phyloP scores from a whole-genome alignment of 2,329 filamentous ascomycete genomes.

The Clarireedia paspali region DNA sequence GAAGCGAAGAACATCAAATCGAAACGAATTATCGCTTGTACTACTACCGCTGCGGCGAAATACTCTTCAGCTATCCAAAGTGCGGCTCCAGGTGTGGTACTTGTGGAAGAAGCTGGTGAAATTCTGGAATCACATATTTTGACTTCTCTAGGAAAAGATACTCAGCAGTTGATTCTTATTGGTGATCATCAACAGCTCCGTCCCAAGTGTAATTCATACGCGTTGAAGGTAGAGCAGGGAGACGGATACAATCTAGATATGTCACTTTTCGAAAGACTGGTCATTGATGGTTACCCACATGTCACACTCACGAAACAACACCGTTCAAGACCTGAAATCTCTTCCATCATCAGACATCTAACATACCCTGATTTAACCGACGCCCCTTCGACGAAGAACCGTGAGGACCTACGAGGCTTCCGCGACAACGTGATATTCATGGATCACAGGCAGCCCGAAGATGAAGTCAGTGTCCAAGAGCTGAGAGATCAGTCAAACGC shows the following conservation, averaged over 20 bases:
- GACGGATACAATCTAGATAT: conserved; percentile 59
- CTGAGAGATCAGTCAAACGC: conserved; percentile 38
- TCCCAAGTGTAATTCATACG: conserved; percentile 54
- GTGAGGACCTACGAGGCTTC: conserved; percentile 47
- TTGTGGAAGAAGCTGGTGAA: conserved; percentile 69
- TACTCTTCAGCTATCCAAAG: conserved; percentile 46
- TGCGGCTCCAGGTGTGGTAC: conserved; percentile 45
- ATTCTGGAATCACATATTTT: conserved; percentile 63
- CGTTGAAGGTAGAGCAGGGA: conserved; percentile 53
- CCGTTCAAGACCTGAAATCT: conserved; percentile 63
- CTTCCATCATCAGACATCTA: conserved; percentile 45
- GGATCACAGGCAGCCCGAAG: conserved; percentile 52
- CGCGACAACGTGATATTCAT: conserved; percentile 55
- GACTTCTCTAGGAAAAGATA: conserved; percentile 45
- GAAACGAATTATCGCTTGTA: conserved; percentile 60
- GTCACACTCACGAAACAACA: conserved; percentile 54
- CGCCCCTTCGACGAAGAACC: conserved; percentile 38
- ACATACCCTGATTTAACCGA: conserved; percentile 58
- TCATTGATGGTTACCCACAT: conserved; percentile 46
- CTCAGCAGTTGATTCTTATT: conserved; percentile 60
- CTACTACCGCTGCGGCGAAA: conserved; percentile 63
- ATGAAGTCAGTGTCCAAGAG: conserved; percentile 38
- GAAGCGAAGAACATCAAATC: conserved; percentile 38
- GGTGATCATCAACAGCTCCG: conserved; percentile 68
- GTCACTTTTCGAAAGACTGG: conserved; percentile 62